Percentiles rank a stretch among this genome's conserved stretches.
phyloP scores from a whole-genome alignment of 148 eudicot genomes.

The Arctostaphylos glauca region DNA sequence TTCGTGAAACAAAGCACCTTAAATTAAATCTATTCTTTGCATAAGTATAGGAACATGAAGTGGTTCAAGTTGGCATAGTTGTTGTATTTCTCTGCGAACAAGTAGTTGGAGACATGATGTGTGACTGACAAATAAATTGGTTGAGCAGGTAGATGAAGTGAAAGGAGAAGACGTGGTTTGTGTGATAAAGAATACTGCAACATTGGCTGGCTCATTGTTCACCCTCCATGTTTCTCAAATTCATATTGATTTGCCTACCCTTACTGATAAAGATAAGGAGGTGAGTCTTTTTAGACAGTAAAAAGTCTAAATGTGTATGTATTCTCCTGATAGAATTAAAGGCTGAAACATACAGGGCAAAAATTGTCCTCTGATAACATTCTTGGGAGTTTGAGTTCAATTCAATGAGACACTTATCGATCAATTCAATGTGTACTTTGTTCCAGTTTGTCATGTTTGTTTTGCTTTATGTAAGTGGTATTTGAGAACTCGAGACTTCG shows the following conservation, averaged over 20 bases:
- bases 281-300: constrained; percentile 32
- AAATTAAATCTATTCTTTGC: not conserved
- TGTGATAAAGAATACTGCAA: constrained; percentile 81
- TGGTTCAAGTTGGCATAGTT: not conserved
- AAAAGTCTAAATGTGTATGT: not conserved
- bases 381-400: not conserved
- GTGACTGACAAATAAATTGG: constrained; percentile 7
- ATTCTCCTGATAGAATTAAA: not conserved
- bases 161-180: constrained; percentile 84
- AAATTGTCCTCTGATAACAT: not conserved
- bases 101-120: not conserved
- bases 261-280: constrained; percentile 80
- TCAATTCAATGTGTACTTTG: not conserved
- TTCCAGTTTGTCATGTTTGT: not conserved
- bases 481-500: not conserved
- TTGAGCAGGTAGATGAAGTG: constrained; percentile 70
- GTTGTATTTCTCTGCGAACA: not conserved
- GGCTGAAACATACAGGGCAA: not conserved
- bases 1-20: not conserved
- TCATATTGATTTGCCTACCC: constrained; percentile 83
- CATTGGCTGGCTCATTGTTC: constrained; percentile 72
- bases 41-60: not conserved
- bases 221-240: constrained; percentile 93
- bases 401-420: not conserved
- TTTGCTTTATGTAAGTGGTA: not conserved